Conservation (phyloP, 345 rosid genomes). For the Eucalyptus regnans region DNA sequence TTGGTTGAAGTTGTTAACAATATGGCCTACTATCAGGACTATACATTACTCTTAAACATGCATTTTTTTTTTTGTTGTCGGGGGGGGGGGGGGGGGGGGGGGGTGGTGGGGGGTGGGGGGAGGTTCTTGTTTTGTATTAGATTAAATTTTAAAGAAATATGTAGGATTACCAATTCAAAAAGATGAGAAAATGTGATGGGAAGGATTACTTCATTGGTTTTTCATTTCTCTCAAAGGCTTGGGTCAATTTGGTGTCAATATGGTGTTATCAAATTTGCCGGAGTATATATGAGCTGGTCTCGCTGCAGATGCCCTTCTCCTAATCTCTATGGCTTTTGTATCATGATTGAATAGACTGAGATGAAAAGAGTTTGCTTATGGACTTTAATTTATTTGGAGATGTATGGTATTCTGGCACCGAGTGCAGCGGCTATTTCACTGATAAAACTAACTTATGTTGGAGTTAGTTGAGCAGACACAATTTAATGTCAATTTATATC, state of each 20-base stretch:
- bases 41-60: background rate
- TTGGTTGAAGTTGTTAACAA: background rate
- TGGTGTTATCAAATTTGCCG: background rate
- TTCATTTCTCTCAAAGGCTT: background rate
- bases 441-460: background rate
- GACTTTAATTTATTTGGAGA: background rate
- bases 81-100: background rate
- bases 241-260: background rate
- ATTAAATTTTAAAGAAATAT: background rate
- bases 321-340: background rate
- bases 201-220: background rate
- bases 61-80: background rate
- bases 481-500: background rate
- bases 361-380: background rate
- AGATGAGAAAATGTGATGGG: background rate
- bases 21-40: background rate
- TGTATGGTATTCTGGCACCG: background rate
- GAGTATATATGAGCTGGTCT: background rate
- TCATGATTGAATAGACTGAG: background rate
- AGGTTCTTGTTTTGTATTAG: background rate
- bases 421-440: background rate
- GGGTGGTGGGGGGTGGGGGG: background rate
- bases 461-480: background rate
- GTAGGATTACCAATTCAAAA: background rate
- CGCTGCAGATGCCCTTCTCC: background rate